These are phyloP conservation scores for Cephalotrichum gorgonifer DNA, from an alignment of 2,329 filamentous ascomycete species.

Conservation along the genomic window DNA sequence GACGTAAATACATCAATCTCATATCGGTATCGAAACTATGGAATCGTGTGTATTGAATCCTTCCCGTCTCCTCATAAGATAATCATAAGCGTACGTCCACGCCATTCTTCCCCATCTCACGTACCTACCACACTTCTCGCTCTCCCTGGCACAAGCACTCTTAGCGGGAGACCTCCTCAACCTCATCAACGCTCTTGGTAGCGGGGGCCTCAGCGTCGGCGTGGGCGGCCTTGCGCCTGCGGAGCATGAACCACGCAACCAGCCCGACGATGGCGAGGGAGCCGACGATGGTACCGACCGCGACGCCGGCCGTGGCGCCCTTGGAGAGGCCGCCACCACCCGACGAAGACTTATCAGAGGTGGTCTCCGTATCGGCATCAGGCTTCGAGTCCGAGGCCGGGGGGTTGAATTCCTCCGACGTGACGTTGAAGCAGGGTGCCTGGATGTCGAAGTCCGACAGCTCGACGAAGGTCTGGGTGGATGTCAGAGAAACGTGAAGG, in stretches of 20 bases:
- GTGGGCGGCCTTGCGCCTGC: background rate
- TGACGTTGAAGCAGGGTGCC: slow-evolving; percentile 25
- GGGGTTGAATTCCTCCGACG: slow-evolving; percentile 14
- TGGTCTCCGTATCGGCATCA: background rate
- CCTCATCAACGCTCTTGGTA: background rate
- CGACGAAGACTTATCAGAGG: background rate
- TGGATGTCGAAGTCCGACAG: slow-evolving; percentile 13
- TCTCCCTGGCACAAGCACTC: background rate
- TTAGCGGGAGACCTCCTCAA: background rate
- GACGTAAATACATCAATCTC: no score
- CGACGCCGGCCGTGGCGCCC: slow-evolving; percentile 25
- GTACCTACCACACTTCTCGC: no score
- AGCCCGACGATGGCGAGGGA: slow-evolving; percentile 17
- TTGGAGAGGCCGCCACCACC: slow-evolving; percentile 15
- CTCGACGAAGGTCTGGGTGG: slow-evolving; percentile 17
- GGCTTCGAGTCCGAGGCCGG: slow-evolving; percentile 9
- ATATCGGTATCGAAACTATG: no score
- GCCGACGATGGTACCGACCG: slow-evolving; percentile 21
- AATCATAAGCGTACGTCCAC: background rate
- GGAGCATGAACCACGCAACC: slow-evolving; percentile 17
- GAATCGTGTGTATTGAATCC: no score
- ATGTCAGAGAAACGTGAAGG: background rate
- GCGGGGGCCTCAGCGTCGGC: background rate
- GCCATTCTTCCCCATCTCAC: background rate
- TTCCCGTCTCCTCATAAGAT: background rate